Percentiles rank a stretch among this genome's conserved stretches.
Conservation (phyloP, 768 basidiomycete species). For the Boletus reticulatus region DNA sequence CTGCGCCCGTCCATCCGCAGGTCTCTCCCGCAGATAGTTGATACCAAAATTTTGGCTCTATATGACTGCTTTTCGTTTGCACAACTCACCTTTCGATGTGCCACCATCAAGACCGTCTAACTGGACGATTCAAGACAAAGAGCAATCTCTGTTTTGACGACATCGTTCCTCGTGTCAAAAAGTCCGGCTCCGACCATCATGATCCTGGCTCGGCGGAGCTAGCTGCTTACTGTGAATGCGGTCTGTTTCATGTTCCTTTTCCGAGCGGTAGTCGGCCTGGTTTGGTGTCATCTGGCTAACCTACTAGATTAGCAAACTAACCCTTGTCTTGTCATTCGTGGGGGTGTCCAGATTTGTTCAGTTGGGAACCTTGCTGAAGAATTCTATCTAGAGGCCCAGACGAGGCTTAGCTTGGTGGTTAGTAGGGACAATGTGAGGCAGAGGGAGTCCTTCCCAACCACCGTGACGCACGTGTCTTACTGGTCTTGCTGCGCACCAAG, state of each 20-base stretch:
- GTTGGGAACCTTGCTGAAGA: too few species aligned
- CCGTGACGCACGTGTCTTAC: not conserved
- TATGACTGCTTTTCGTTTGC: not conserved
- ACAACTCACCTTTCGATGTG: not conserved
- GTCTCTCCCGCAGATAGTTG: not conserved
- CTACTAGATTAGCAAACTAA: not conserved
- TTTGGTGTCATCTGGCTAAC: not conserved
- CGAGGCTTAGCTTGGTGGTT: too few species aligned
- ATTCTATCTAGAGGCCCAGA: too few species aligned
- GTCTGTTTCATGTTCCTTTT: constrained; percentile 3
- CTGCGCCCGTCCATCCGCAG: not conserved
- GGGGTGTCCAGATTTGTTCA: too few species aligned
- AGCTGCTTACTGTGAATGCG: not conserved
- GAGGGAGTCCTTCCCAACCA: not conserved
- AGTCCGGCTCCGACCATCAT: not conserved
- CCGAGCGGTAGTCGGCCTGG: not conserved
- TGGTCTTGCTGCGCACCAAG: constrained; percentile 3
- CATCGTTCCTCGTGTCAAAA: not conserved
- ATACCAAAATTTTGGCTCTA: too few species aligned
- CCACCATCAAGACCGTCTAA: not conserved
- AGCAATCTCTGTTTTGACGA: not conserved
- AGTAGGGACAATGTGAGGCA: not conserved
- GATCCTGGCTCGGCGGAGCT: constrained; percentile 2
- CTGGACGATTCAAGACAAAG: not conserved
- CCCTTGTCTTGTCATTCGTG: too few species aligned